These are phyloP conservation scores for Gillenia trifoliata DNA, from an alignment of 306 rosid genomes.

Conservation along the genomic window DNA sequence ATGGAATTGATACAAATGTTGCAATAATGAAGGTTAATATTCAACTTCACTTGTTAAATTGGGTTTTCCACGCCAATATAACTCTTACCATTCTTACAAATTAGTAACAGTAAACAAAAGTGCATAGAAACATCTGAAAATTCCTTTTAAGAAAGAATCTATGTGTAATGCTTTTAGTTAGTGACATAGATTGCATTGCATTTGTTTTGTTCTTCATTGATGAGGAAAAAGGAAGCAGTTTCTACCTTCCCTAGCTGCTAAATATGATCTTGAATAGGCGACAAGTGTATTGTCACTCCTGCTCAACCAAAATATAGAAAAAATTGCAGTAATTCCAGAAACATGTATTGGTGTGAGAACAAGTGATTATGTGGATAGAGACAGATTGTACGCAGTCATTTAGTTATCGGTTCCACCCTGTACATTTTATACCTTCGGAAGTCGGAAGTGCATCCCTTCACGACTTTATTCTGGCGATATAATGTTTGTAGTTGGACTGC, in stretches of 20 bases:
- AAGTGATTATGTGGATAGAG: background rate
- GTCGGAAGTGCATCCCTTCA: conserved; percentile 4
- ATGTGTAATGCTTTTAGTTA: background rate
- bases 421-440: conserved; percentile 1
- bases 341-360: background rate
- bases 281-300: background rate
- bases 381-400: conserved; percentile 4
- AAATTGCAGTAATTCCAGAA: background rate
- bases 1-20: conserved; percentile 89
- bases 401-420: conserved; percentile 13
- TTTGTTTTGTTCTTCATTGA: background rate
- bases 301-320: background rate
- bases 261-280: conserved; percentile 7
- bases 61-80: conserved; percentile 6
- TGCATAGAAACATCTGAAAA: background rate
- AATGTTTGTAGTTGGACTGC: background rate
- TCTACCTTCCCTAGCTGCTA: conserved; percentile 10
- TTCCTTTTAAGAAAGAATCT: background rate
- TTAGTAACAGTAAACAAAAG: background rate
- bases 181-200: background rate
- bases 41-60: conserved; percentile 19
- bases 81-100: conserved; percentile 11
- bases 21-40: conserved; percentile 87
- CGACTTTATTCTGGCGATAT: conserved; percentile 3
- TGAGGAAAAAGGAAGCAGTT: background rate